Base-by-base conservation (phyloP, 2,329 filamentous ascomycete species). In the Ceratocystis destructans region DNA sequence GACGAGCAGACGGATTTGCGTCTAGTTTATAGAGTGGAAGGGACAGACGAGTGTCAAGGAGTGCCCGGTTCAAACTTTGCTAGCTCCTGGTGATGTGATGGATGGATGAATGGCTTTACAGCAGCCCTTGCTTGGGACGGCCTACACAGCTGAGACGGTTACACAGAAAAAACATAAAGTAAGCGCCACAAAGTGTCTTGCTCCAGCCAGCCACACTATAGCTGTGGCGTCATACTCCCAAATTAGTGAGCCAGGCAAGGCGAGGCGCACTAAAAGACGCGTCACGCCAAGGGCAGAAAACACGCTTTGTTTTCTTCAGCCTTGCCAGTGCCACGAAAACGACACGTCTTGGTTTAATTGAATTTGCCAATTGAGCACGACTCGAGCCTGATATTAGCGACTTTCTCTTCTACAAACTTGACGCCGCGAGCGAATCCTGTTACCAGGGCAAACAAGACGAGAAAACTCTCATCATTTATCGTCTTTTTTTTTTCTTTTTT, bases 321-420 rank as follows among this genome's bases (percentile, higher is more conserved):
- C 28, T 50, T 44, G 25, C 44, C 25, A 74, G 72, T 72, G 37
- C 37, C 77, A 75, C 77, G 77, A 78, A 78, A 77, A 72, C 64
- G 75, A 78, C 77, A 78, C 77, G 77, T 75, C 76, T 50, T 25
- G 20, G 65, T 55, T 69, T 69, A 71, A 71, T 70, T 71, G 69
- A 70, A 68, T 64, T 62, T 50, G 48, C 22, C 57, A 48, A 46
- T 50, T 64, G 28, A 22, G 50, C 10, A 41, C n/a, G 50, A 41
- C 37, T 41, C 12, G 37, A 41, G 10, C 10, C 10, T 41, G 37
- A 41, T 41, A 15, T 10, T 41, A 41, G 37, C 4, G 37, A 41
- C 10, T 15, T 50, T 46, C 33, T 31, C 61, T 12, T 65, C n/a
- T 76, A 73, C 73, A 76, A 66, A 15, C 45, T 59, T 41, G 28